Percentiles rank a stretch among this genome's conserved stretches.
Evolutionary conservation across 805 yeast species (phyloP).

Genomic region (Candida michaelii): DNA sequence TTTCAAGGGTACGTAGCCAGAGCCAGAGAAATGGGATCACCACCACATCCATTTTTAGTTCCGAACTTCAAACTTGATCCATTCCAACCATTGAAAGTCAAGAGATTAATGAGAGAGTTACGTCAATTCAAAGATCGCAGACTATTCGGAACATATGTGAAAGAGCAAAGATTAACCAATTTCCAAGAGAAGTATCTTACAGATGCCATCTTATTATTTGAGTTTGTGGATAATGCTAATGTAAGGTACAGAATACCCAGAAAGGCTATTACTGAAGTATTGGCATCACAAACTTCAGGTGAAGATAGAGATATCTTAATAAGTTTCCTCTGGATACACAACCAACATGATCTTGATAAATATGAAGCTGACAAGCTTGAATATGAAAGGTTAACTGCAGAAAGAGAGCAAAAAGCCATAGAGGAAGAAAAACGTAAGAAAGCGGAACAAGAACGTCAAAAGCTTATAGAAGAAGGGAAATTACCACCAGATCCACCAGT

Average conservation of each 20-base stretch:
- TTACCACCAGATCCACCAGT: conserved; percentile 24
- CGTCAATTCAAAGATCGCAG: conserved; percentile 21
- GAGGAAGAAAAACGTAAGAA: conserved; percentile 25
- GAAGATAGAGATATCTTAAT: conserved; percentile 42
- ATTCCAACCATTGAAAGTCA: conserved; percentile 23
- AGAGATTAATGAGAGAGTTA: conserved; percentile 22
- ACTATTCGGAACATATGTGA: conserved; percentile 18
- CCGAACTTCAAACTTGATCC: conserved; percentile 21
- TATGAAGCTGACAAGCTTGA: conserved; percentile 38
- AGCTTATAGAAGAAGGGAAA: conserved; percentile 16
- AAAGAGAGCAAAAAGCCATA: conserved; percentile 26
- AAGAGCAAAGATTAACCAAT: conserved; percentile 66
- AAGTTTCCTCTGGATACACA: conserved; percentile 52
- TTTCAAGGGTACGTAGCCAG: conserved; percentile 79
- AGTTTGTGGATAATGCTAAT: conserved; percentile 76
- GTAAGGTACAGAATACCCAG: conserved; percentile 76
- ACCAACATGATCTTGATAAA: conserved; percentile 46
- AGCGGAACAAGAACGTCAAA: conserved; percentile 17
- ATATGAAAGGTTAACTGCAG: conserved; percentile 28
- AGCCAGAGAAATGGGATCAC: conserved; percentile 76
- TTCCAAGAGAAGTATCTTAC: conserved; percentile 71
- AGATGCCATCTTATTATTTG: conserved; percentile 78
- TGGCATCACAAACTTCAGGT: conserved; percentile 26
- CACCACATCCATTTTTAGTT: conserved; percentile 26
- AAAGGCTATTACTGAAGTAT: conserved; percentile 68